These are phyloP conservation scores for Cucurbita moschata DNA, from an alignment of 306 rosid species.

Conservation along the genomic window DNA sequence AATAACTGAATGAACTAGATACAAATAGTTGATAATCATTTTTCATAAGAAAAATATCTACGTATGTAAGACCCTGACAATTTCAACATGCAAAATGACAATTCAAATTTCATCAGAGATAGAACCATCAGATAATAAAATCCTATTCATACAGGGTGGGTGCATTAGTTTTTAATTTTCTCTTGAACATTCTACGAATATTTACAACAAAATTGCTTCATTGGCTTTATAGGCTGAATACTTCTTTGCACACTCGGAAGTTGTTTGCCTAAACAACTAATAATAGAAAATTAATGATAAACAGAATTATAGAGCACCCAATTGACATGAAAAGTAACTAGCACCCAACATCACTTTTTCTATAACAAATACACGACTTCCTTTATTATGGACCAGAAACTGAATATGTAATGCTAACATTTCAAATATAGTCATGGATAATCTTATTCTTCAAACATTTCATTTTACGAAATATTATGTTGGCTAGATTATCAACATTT, in stretches of 20 bases:
- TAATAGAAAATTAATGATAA: neutral
- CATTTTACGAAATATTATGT: too few relatives aligned
- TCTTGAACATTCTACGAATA: neutral
- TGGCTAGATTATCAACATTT: too few relatives aligned
- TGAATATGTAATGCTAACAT: too few relatives aligned
- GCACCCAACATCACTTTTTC: too few relatives aligned
- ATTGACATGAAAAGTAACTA: too few relatives aligned
- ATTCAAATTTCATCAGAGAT: neutral
- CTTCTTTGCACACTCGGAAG: neutral
- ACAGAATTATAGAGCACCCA: too few relatives aligned
- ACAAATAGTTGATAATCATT: neutral
- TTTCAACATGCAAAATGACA: neutral
- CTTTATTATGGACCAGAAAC: too few relatives aligned
- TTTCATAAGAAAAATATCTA: neutral
- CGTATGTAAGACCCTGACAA: neutral
- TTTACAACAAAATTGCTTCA: neutral
- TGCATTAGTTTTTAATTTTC: too few relatives aligned
- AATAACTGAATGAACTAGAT: neutral
- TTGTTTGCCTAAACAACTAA: neutral
- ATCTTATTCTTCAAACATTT: too few relatives aligned
- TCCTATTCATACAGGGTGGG: neutral
- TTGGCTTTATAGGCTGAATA: neutral
- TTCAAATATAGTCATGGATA: too few relatives aligned
- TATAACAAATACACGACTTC: too few relatives aligned
- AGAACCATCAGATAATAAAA: neutral